These are phyloP conservation scores for Puccinia polysora DNA, from an alignment of 1,284 basidiomycete species.

Conservation along the genomic window DNA sequence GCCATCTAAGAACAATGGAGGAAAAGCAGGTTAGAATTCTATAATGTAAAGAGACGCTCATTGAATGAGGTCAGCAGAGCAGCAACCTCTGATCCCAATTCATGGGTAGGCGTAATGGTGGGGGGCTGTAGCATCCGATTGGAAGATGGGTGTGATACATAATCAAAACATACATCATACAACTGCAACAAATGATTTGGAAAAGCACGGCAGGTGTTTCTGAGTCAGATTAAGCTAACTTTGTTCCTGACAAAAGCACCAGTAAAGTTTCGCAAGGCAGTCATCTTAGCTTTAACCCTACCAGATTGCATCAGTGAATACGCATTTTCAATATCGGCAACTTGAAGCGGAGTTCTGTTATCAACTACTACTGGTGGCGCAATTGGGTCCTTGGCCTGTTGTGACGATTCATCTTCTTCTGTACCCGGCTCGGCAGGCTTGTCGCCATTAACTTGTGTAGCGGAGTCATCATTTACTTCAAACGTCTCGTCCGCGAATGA, in stretches of 20 bases:
- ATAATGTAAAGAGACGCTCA: no score
- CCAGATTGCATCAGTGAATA: slow-evolving; percentile 42
- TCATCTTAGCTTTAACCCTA: slow-evolving; percentile 39
- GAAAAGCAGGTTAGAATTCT: no score
- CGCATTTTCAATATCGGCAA: slow-evolving; percentile 38
- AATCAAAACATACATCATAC: no score
- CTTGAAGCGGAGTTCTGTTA: slow-evolving; percentile 23
- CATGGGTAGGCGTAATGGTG: no score
- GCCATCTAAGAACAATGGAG: no score
- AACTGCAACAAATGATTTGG: no score
- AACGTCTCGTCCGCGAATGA: slow-evolving; percentile 27
- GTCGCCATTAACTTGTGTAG: background rate
- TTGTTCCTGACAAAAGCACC: slow-evolving; percentile 39
- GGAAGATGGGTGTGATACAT: no score
- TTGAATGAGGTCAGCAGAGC: no score
- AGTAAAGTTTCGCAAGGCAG: slow-evolving; percentile 38
- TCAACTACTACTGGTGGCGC: background rate
- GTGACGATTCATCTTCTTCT: background rate
- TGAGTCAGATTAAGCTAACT: slow-evolving; percentile 40
- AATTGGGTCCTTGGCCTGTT: background rate
- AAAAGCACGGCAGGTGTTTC: no score
- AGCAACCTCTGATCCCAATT: no score
- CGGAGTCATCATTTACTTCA: slow-evolving; percentile 16
- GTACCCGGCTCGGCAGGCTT: slow-evolving; percentile 7
- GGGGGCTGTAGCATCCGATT: no score